phyloP scores from a whole-genome alignment of 148 eudicot species.

The Simmondsia chinensis region DNA sequence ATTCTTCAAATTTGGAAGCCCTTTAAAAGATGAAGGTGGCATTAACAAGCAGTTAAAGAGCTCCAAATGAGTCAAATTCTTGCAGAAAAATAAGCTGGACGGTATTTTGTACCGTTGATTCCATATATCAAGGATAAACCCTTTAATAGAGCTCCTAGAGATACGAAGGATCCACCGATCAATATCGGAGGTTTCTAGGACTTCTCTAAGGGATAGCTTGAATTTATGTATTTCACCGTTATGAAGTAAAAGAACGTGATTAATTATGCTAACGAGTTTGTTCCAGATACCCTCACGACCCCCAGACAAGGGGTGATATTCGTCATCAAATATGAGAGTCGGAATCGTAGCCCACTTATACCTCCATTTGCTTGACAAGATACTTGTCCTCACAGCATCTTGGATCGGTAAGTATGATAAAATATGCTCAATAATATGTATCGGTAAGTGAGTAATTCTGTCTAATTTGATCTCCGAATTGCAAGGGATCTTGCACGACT shows the following conservation, averaged over 20 bases:
- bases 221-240: slow-evolving; percentile 55
- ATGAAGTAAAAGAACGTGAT: slow-evolving; percentile 71
- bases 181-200: slow-evolving; percentile 69
- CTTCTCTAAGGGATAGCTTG: slow-evolving; percentile 75
- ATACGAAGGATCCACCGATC: slow-evolving; percentile 77
- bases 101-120: slow-evolving; percentile 79
- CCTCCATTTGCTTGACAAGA: slow-evolving; percentile 69
- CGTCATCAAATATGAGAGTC: slow-evolving; percentile 62
- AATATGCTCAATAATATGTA: slow-evolving; percentile 55
- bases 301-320: slow-evolving; percentile 42
- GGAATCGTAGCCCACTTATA: slow-evolving; percentile 68
- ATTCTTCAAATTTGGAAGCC: slow-evolving; percentile 60
- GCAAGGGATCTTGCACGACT: slow-evolving; percentile 45
- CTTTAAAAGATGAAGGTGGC: slow-evolving; percentile 37
- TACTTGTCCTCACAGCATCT: slow-evolving; percentile 72
- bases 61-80: slow-evolving; percentile 58
- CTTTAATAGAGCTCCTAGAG: slow-evolving; percentile 52
- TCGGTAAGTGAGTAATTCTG: slow-evolving; percentile 64
- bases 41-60: slow-evolving; percentile 65
- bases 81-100: slow-evolving; percentile 46
- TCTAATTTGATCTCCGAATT: slow-evolving; percentile 39
- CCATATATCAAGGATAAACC: slow-evolving; percentile 80
- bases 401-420: slow-evolving; percentile 48
- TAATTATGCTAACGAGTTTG: slow-evolving; percentile 58
- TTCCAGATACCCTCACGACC: slow-evolving; percentile 40